Evolutionary conservation across 2,329 filamentous ascomycete species (phyloP).

Genomic region (Scedosporium aurantiacum): DNA sequence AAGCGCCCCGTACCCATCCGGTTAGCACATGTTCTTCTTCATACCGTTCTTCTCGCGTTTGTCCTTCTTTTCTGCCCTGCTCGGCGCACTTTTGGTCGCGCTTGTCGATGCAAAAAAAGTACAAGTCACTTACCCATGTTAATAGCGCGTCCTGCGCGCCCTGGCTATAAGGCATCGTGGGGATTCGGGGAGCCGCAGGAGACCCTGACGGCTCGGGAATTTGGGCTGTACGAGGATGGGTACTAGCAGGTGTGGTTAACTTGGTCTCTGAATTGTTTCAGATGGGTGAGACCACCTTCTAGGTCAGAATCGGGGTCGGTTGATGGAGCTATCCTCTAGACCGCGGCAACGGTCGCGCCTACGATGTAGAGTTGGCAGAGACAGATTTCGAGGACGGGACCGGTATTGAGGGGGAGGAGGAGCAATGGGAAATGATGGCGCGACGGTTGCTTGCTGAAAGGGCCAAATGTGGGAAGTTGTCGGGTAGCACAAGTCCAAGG

Average conservation of each 20-base stretch:
- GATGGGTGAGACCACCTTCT: neutral
- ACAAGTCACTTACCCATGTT: slow-evolving; percentile 34
- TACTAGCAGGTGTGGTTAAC: neutral
- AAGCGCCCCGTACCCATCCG: neutral
- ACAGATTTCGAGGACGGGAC: neutral
- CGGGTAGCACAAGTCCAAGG: neutral
- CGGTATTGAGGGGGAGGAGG: neutral
- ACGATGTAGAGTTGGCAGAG: neutral
- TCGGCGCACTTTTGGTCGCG: too few relatives aligned
- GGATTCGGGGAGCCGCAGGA: neutral
- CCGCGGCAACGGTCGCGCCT: neutral
- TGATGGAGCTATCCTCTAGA: neutral
- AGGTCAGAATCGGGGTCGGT: too few relatives aligned
- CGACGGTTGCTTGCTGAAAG: neutral
- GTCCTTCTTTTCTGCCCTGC: too few relatives aligned
- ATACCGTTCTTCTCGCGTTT: too few relatives aligned
- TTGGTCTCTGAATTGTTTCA: neutral
- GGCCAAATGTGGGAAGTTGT: neutral
- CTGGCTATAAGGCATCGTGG: slow-evolving; percentile 28
- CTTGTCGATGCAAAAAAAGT: too few relatives aligned
- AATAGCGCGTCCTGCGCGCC: slow-evolving; percentile 43
- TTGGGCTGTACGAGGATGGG: neutral
- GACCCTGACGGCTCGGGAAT: too few relatives aligned
- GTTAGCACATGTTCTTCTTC: neutral
- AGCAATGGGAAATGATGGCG: neutral